Base-by-base conservation (phyloP, 2,329 filamentous ascomycete genomes). In the Colletotrichum sp. region DNA sequence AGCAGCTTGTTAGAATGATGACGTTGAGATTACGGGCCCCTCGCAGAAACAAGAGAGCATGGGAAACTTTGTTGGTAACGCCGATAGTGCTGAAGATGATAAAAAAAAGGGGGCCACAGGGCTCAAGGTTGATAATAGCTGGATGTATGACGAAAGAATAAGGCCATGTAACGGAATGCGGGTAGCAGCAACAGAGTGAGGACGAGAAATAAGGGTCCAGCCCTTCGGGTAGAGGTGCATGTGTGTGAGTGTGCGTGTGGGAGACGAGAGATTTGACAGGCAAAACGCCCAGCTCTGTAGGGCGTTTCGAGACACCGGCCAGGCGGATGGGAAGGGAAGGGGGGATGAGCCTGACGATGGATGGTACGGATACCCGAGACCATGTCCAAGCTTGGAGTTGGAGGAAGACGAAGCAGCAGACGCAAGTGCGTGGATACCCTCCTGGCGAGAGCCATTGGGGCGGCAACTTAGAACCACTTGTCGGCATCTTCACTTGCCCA, bases 101-200 rank as follows among this genome's bases (percentile, higher is more conserved):
- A 30, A 69, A 28, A 71, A 71, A 36, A 24, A 30, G 59, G 68
- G 68, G 59, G 22, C n/a, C 44, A n/a, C 44, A 68, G 64, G 69
- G 73, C 69, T 75, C 57, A 34, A 72, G 57, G 59, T 68, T 55
- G 73, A 73, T 57, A 16, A 39, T 48, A 34, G 30, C 59, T 67
- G 22, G 32, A 28, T 48, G 69, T 30, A 73, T 75, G 63, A 64
- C 73, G 69, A 73, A 68, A 72, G 24, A 75, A 64, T 39, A 67
- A 72, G 63, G 9, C 52, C 69, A 68, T 57, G 24, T 26, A 30
- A 67, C 22, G 62, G 30, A 75, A 59, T 12, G 39, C 62, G 16
- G 28, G 30, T 63, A 48, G 28, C 30, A 55, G 67, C 16, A 15
- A 24, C 15, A 10, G n/a, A 55, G 44, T 52, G n/a, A 24, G 32